Base-by-base conservation (phyloP, 225 moss, liverwort and hornwort genomes). In the Bryoerythrophyllum caledonicum region DNA sequence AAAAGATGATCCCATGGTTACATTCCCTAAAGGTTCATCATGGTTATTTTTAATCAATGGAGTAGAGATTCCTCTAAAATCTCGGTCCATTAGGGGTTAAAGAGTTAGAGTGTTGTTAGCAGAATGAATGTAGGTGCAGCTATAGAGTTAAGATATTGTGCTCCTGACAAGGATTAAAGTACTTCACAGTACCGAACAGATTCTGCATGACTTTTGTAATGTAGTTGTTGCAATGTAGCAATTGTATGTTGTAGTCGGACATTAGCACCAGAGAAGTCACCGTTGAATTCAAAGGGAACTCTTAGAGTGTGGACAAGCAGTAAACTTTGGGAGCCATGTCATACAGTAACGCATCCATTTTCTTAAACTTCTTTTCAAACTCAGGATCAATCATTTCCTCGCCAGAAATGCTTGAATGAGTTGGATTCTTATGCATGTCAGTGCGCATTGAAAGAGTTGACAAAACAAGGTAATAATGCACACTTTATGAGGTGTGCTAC, bases 371-470 rank as follows among this genome's bases (percentile, higher is more conserved):
- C 1, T 44, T 43, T 59, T 44, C 10, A 27, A n/a, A 7, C 5
- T 32, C 17, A 49, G 17, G 17, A 7, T 10, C 63, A 60, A 60
- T 72, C 44, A 72, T 60, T 44, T 60, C 30, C 28, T 59, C 28
- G 12, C 6, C 8, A 14, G 13, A 14, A 60, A 26, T 57, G 23
- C 4, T 60, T 20, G n/a, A 60, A 21, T 21, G 44, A 72, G 28
- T 25, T 71, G 0, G 58, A 60, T 71, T 37, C 55, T 17, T 25
- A 37, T 56, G 10, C 15, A 56, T 41, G 60, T 46, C 60, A 72
- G 60, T 13, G 30, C 4, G 46, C 60, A 60, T n/a, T 72, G 27
- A 71, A 60, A 30, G 30, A 72, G 46, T 60, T 60, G 72, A 60
- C 44, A 7, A 60, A 21, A 46, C 2, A 9, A 43, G 30, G 10